These are phyloP conservation scores for Lolium rigidum DNA, from an alignment of 176 grass and related monocot genomes.

Conservation along the genomic window DNA sequence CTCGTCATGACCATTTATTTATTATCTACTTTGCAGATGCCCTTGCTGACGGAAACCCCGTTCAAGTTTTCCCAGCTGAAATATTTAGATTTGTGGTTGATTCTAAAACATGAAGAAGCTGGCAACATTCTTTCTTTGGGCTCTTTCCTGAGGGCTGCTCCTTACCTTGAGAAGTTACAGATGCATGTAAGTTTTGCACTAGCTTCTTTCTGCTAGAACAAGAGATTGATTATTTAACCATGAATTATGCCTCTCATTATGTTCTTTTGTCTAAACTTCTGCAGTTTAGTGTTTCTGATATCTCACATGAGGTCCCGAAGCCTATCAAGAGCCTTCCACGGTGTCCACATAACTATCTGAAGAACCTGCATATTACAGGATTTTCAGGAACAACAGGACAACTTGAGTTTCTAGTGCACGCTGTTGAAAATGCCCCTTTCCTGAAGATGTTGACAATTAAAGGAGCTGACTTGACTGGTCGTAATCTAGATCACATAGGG, in stretches of 20 bases:
- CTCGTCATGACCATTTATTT: neutral
- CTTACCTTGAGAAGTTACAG: slow-evolving; percentile 2
- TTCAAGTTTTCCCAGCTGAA: slow-evolving; percentile 29
- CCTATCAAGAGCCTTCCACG: slow-evolving; percentile 15
- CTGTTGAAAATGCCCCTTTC: slow-evolving; percentile 20
- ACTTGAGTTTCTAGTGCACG: slow-evolving; percentile 32
- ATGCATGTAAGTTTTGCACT: neutral
- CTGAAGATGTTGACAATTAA: slow-evolving; percentile 12
- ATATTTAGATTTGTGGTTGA: neutral
- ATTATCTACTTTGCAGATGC: slow-evolving; percentile 16
- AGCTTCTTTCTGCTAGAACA: neutral
- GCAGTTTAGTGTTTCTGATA: neutral
- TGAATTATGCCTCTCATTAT: slow-evolving; percentile 4
- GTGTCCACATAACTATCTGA: slow-evolving; percentile 19
- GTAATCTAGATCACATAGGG: neutral
- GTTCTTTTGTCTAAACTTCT: neutral
- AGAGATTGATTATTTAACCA: neutral
- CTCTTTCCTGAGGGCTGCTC: slow-evolving; percentile 14
- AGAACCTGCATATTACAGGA: slow-evolving; percentile 16
- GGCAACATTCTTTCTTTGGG: neutral
- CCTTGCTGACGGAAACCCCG: neutral
- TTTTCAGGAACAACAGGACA: neutral
- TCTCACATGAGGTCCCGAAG: neutral
- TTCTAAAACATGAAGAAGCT: neutral
- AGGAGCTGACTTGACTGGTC: neutral